phyloP scores from a whole-genome alignment of 345 rosid species.

The Populus deltoides region DNA sequence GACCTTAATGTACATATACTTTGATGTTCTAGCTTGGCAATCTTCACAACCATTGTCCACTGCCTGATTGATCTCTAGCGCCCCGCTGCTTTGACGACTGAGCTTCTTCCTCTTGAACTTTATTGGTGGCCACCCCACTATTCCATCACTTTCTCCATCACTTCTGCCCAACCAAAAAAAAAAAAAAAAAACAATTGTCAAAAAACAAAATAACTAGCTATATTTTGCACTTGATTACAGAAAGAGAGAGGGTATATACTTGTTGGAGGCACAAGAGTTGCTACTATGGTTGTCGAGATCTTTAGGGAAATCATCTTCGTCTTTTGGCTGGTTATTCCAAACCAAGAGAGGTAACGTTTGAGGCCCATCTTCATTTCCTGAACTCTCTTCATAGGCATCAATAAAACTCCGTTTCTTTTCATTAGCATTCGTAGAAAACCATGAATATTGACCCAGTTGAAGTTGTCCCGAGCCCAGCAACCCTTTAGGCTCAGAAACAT shows the following conservation, averaged over 20 bases:
- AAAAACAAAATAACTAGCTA: background rate
- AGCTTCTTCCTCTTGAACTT: slow-evolving; percentile 22
- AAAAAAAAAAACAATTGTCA: background rate
- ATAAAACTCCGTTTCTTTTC: slow-evolving; percentile 21
- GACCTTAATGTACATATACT: slow-evolving; percentile 47
- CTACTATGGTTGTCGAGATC: slow-evolving; percentile 3
- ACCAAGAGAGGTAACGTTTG: slow-evolving; percentile 38
- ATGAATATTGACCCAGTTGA: background rate
- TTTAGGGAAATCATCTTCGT: slow-evolving; percentile 19
- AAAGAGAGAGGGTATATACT: slow-evolving; percentile 11
- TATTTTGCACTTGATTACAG: background rate
- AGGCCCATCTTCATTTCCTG: slow-evolving; percentile 2
- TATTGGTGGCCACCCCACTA: slow-evolving; percentile 47
- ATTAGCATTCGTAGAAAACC: background rate
- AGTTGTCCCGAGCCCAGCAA: background rate
- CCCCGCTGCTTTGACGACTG: background rate
- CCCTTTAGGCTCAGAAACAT: slow-evolving; percentile 4
- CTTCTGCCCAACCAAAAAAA: background rate
- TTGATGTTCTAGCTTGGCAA: slow-evolving; percentile 13
- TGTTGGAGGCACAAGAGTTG: slow-evolving; percentile 13
- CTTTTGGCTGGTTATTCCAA: slow-evolving; percentile 20
- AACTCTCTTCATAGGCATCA: slow-evolving; percentile 17
- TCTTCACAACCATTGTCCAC: slow-evolving; percentile 14
- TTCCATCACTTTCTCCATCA: slow-evolving; percentile 16
- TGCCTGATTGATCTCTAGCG: background rate